A percentile compares a stretch with the other conserved stretches of the same genome.
Evolutionary conservation across 2,329 filamentous ascomycete species (phyloP).

Genomic region (Zasmidium angulare): DNA sequence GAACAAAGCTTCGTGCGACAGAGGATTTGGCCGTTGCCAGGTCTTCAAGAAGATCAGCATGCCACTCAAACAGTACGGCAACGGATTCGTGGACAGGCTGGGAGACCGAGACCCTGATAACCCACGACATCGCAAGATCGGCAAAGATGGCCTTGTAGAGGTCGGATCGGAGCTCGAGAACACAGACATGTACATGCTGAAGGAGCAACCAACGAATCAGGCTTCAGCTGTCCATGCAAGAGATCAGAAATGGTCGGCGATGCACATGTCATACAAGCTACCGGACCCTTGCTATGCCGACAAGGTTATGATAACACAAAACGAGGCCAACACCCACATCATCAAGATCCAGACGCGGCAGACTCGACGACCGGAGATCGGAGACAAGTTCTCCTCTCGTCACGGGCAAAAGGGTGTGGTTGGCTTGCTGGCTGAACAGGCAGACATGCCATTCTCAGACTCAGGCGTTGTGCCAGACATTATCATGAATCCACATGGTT

Average conservation of each 20-base stretch:
- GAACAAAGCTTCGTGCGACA: constrained; percentile 93
- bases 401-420: constrained; percentile 98
- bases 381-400: constrained; percentile 97
- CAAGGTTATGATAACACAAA: constrained; percentile 91
- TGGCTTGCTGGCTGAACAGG: constrained; percentile 93
- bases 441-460: constrained; percentile 95
- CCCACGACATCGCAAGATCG: constrained; percentile 65
- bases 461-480: constrained; percentile 91
- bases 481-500: constrained; percentile 99
- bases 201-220: constrained; percentile 79
- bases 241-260: constrained; percentile 31
- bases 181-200: constrained; percentile 87
- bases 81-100: constrained; percentile 65
- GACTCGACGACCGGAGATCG: constrained; percentile 88
- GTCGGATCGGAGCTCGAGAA: constrained; percentile 77
- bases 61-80: constrained; percentile 84
- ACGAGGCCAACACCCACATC: constrained; percentile 79
- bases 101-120: constrained; percentile 57
- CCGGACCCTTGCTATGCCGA: constrained; percentile 76
- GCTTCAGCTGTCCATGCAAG: constrained; percentile 46
- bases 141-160: constrained; percentile 82
- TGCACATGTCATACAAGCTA: constrained; percentile 62
- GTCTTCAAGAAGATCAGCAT: constrained; percentile 95
- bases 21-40: constrained; percentile 94
- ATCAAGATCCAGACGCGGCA: constrained; percentile 97